Percentiles rank a stretch among this genome's conserved stretches.
These are phyloP conservation scores for Coemansia sp. DNA, from an alignment of 192 early-diverging fungal genomes.

Conservation along the genomic window DNA sequence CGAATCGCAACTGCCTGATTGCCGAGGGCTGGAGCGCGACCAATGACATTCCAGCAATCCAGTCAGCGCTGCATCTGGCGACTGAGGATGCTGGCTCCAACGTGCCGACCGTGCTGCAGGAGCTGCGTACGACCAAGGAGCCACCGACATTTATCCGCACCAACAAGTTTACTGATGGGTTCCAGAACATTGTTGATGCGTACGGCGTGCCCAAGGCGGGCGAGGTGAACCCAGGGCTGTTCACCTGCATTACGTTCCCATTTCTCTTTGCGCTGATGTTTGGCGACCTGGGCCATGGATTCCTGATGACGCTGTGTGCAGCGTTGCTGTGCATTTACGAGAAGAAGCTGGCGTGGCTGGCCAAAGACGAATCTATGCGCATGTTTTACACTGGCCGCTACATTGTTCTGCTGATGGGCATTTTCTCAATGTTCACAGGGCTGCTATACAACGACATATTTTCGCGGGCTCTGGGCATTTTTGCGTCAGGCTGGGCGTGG, in stretches of 20 bases:
- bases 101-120: slow-evolving; percentile 84
- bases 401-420: slow-evolving; percentile 95
- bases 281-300: slow-evolving; percentile 96
- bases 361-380: slow-evolving; percentile 72
- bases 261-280: slow-evolving; percentile 99
- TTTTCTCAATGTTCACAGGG: slow-evolving; percentile 97
- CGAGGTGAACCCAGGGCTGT: slow-evolving; percentile 98
- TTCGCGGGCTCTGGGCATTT: slow-evolving; percentile 73
- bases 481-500: slow-evolving; percentile 78
- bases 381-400: slow-evolving; percentile 97
- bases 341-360: slow-evolving; percentile 69
- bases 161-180: slow-evolving; percentile 95
- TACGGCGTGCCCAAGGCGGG: slow-evolving; percentile 95
- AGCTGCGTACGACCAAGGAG: slow-evolving; percentile 78
- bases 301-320: slow-evolving; percentile 77
- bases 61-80: slow-evolving; percentile 80
- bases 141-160: slow-evolving; percentile 94
- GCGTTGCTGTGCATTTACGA: slow-evolving; percentile 79
- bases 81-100: slow-evolving; percentile 86
- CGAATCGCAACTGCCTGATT: slow-evolving; percentile 88
- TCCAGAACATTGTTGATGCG: slow-evolving; percentile 96
- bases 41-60: slow-evolving; percentile 76
- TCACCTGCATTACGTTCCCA: slow-evolving; percentile 97
- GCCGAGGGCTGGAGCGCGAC: slow-evolving; percentile 98
- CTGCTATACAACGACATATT: slow-evolving; percentile 99